Percentiles rank a stretch among this genome's conserved stretches.
Evolutionary conservation across 805 yeast species (phyloP).

Genomic region (Spathaspora girioi): DNA sequence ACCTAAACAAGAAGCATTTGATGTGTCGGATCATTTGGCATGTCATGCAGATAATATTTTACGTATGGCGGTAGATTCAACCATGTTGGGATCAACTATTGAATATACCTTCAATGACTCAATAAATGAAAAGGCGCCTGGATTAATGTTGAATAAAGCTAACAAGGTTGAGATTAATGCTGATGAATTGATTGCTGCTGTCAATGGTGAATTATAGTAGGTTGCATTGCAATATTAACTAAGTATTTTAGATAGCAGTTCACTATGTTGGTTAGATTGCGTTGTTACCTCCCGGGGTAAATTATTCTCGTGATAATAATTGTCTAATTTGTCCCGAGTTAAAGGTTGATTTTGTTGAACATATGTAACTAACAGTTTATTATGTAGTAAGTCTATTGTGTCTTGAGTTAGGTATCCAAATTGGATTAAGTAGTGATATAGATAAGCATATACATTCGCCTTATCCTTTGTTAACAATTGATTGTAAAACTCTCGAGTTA

Average conservation of each 20-base stretch:
- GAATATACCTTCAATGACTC: constrained; percentile 21
- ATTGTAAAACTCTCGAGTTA: constrained; percentile 13
- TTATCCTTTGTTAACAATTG: background rate
- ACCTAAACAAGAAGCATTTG: constrained; percentile 17
- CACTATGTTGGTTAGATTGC: no score
- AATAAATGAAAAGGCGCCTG: constrained; percentile 1
- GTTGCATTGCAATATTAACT: background rate
- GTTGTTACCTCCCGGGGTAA: no score
- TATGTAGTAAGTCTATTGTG: background rate
- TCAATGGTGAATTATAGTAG: constrained; percentile 9
- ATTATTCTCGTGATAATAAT: no score
- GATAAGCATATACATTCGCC: constrained; percentile 21
- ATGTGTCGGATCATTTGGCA: constrained; percentile 32
- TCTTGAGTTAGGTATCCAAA: constrained; percentile 2
- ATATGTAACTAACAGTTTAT: background rate
- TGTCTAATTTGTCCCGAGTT: no score
- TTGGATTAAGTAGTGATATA: constrained; percentile 19
- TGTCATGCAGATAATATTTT: constrained; percentile 45
- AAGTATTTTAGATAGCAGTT: no score
- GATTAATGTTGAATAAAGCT: constrained; percentile 12
- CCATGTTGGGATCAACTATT: constrained; percentile 39
- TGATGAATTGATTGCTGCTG: constrained; percentile 32
- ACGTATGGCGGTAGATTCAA: constrained; percentile 46
- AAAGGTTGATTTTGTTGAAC: no score
- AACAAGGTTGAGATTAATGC: constrained; percentile 33